Evolutionary conservation across 257 asterid species (phyloP).

Genomic region (Solanum pimpinellifolium): DNA sequence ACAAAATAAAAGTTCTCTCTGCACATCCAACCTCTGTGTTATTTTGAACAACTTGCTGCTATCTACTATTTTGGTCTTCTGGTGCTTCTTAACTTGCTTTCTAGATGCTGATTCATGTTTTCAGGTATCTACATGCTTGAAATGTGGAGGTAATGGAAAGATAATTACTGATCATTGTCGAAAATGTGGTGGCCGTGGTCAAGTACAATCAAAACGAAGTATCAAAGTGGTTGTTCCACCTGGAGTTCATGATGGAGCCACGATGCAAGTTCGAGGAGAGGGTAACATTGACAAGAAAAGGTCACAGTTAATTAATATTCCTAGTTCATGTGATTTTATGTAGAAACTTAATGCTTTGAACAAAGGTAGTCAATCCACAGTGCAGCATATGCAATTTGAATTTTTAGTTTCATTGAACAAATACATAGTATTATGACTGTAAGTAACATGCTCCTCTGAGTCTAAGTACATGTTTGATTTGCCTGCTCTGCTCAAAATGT

Average conservation of each 20-base stretch:
- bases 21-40: not conserved
- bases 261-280: conserved; percentile 79
- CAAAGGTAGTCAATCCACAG: not conserved
- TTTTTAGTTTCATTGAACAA: not conserved
- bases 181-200: conserved; percentile 67
- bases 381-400: not conserved
- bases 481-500: not conserved
- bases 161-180: conserved; percentile 68
- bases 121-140: conserved; percentile 84
- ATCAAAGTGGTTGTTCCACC: conserved; percentile 75
- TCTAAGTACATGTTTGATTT: not conserved
- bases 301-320: conserved; percentile 13
- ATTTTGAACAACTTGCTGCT: not conserved
- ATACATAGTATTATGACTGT: not conserved
- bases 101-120: conserved; percentile 41
- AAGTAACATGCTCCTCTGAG: not conserved
- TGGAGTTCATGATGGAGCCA: conserved; percentile 68
- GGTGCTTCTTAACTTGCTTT: conserved; percentile 9
- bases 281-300: conserved; percentile 75
- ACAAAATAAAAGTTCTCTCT: not conserved
- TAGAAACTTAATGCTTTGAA: not conserved
- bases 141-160: conserved; percentile 79
- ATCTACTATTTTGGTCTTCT: not conserved
- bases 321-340: not conserved
- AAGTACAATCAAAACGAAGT: conserved; percentile 46